Evolutionary conservation across 2,329 filamentous ascomycete species (phyloP).

Genomic region (Trichoderma afroharzianum): DNA sequence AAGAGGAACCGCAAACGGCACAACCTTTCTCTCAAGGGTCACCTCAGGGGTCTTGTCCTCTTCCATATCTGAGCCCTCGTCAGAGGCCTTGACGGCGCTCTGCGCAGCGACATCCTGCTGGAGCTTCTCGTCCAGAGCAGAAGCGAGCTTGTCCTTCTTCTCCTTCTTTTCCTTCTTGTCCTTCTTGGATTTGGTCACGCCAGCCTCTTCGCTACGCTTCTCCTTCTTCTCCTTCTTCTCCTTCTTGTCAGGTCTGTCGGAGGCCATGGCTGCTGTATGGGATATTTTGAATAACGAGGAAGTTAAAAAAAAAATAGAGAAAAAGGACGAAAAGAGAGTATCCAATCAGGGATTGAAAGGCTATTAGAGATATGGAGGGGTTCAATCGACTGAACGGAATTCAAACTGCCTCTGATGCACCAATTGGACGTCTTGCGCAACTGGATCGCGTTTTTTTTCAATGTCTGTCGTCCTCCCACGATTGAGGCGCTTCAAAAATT

Average conservation of each 20-base stretch:
- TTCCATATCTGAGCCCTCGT: constrained; percentile 45
- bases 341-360: background rate
- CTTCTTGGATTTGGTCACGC: constrained; percentile 53
- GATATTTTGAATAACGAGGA: constrained; percentile 14
- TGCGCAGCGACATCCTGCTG: constrained; percentile 48
- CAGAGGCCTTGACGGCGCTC: constrained; percentile 39
- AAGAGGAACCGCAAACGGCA: constrained; percentile 79
- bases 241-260: constrained; percentile 49
- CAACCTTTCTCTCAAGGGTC: constrained; percentile 56
- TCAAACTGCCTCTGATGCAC: background rate
- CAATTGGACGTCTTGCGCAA: constrained; percentile 16
- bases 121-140: constrained; percentile 62
- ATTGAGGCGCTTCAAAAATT: constrained; percentile 27
- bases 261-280: constrained; percentile 38
- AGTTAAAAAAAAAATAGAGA: background rate
- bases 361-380: background rate
- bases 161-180: constrained; percentile 73
- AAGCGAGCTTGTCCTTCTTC: constrained; percentile 51
- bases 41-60: constrained; percentile 42
- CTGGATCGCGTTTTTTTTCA: constrained; percentile 14
- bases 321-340: background rate
- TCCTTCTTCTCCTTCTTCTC: constrained; percentile 60
- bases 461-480: constrained; percentile 17
- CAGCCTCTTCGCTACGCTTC: constrained; percentile 54
- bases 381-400: background rate